Evolutionary conservation across 2,329 filamentous ascomycete species (phyloP).

Genomic region (Colletotrichum abscissum): DNA sequence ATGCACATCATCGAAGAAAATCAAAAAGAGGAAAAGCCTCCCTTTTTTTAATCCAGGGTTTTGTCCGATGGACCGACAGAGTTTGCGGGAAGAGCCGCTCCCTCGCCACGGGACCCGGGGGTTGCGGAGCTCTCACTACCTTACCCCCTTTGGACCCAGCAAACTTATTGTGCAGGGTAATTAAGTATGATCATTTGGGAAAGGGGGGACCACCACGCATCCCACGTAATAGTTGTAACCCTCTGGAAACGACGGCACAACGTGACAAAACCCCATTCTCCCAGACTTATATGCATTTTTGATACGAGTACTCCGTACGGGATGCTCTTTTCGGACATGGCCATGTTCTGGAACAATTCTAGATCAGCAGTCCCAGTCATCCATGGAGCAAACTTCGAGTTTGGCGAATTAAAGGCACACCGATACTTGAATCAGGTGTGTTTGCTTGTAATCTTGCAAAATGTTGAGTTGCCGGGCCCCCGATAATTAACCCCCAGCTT

Average conservation of each 20-base stretch:
- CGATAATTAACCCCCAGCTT: neutral
- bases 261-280: no score
- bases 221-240: neutral
- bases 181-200: neutral
- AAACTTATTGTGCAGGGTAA: neutral
- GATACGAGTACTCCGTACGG: neutral
- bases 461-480: neutral
- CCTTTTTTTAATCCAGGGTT: no score
- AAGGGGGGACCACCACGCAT: neutral
- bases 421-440: neutral
- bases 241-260: neutral
- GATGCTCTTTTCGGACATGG: neutral
- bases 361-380: neutral
- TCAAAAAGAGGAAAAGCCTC: neutral
- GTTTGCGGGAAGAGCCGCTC: neutral
- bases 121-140: neutral
- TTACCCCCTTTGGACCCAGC: no score
- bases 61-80: neutral
- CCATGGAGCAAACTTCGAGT: neutral
- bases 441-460: neutral
- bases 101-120: neutral
- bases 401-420: neutral
- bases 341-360: slow-evolving; percentile 5
- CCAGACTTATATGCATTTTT: neutral
- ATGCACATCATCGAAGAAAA: neutral